Base-by-base conservation (phyloP, 2,329 filamentous ascomycete species). In the Trichoderma sp. region DNA sequence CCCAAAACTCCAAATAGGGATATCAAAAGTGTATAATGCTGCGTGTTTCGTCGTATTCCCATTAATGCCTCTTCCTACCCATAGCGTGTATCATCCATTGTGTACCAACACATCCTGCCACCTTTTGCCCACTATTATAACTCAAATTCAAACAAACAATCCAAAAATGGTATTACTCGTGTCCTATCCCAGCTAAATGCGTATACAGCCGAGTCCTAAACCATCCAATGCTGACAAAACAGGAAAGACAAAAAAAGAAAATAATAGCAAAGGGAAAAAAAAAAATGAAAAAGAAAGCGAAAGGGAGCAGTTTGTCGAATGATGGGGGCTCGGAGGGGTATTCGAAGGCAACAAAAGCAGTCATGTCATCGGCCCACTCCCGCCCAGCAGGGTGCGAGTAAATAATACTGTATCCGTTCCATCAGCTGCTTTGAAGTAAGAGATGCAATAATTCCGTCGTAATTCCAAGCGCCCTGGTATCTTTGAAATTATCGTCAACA, bases 401-500 rank as follows among this genome's bases (percentile, higher is more conserved):
- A 43, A 52, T 29, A 29, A 58, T 43, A 16, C n/a, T n/a, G 55
- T 57, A 49, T 33, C 49, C 49, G 33, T 55, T 33, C 57, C 57
- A 56, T 29, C 33, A 56, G 49, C 35, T 29, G 49, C 37, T 31
- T 52, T 52, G 37, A 47, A 24, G 52, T 49, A 63, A 53, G 40
- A 59, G 65, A 64, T 62, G 67, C 33, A 65, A 69, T 43, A 24
- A 31, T 19, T 24, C 13, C 58, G 19, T 57, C 57, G 33, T 68
- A 57, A 52, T 57, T 56, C 52, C 57, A 68, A 68, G 57, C 53
- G 56, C 63, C 37, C 47, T 68, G 68, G 68, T 70, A 70, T 70
- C 68, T 70, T 68, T 68, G 63, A 68, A 67, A 70, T 68, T 68
- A 70, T 61, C 64, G 57, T 62, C 56, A 70, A 70, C 63, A 61